Conservation (phyloP, 2,329 filamentous ascomycete species). For the Pyrenochaeta sp. region DNA sequence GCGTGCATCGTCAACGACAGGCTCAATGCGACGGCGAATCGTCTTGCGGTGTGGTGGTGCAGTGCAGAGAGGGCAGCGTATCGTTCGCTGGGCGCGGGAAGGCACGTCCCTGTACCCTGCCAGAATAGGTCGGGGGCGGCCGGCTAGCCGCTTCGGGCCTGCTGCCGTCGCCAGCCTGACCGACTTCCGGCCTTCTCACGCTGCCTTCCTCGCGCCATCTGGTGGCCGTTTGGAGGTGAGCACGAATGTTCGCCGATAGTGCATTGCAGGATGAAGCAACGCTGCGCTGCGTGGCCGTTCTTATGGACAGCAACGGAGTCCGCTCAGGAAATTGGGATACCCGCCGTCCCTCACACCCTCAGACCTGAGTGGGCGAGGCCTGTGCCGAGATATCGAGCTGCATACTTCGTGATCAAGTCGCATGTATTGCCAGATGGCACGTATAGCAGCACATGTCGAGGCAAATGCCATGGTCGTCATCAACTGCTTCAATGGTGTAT, state of each 20-base stretch:
- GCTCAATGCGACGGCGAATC: slow-evolving; percentile 19
- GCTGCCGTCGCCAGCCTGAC: slow-evolving; percentile 36
- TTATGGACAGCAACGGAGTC: too few relatives aligned
- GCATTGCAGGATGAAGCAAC: neutral
- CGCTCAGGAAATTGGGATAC: too few relatives aligned
- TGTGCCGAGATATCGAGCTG: too few relatives aligned
- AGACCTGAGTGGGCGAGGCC: too few relatives aligned
- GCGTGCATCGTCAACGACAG: slow-evolving; percentile 23
- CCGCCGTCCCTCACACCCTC: too few relatives aligned
- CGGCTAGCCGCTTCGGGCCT: slow-evolving; percentile 24
- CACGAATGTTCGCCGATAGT: slow-evolving; percentile 2
- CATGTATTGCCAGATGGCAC: too few relatives aligned
- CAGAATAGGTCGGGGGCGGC: slow-evolving; percentile 22
- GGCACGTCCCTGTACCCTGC: slow-evolving; percentile 24
- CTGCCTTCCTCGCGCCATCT: neutral
- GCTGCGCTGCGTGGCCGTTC: neutral
- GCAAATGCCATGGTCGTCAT: neutral
- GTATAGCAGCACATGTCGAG: neutral
- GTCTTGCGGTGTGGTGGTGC: slow-evolving; percentile 6
- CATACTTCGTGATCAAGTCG: neutral
- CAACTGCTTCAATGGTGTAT: neutral
- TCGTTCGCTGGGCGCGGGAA: slow-evolving; percentile 23
- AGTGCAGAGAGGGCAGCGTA: slow-evolving; percentile 13
- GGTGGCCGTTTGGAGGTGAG: slow-evolving; percentile 17
- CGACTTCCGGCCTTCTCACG: slow-evolving; percentile 32